These are phyloP conservation scores for Scutellaria minor DNA, from an alignment of 257 asterid species.

Conservation along the genomic window DNA sequence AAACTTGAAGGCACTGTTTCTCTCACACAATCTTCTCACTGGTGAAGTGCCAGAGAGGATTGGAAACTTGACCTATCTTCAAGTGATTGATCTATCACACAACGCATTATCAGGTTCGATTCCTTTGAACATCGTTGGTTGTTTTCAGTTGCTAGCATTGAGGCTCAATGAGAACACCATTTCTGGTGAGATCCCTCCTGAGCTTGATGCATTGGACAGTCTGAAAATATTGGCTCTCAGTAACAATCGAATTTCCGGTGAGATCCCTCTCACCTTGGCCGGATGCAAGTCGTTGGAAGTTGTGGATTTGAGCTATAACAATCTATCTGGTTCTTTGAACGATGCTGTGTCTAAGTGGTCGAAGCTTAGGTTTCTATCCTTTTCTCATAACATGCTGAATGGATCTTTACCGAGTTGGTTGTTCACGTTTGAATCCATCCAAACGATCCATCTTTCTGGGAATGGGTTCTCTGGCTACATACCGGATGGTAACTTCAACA, in stretches of 20 bases:
- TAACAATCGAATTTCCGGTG: conserved; percentile 79
- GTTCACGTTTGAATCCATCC: conserved; percentile 63
- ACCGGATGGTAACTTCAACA: conserved; percentile 67
- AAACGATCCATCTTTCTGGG: conserved; percentile 63
- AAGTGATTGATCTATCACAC: conserved; percentile 84
- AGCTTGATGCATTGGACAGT: conserved; percentile 93
- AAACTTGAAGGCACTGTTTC: conserved; percentile 82
- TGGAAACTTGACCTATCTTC: conserved; percentile 88
- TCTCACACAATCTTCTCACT: conserved; percentile 69
- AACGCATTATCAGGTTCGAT: conserved; percentile 74
- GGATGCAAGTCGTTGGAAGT: conserved; percentile 95
- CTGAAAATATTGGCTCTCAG: conserved; percentile 71
- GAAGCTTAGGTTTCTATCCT: conserved; percentile 74
- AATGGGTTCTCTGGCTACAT: conserved; percentile 75
- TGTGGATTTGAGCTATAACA: conserved; percentile 81
- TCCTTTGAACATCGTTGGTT: conserved; percentile 86
- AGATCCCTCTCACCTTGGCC: conserved; percentile 92
- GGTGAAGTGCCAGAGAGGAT: conserved; percentile 87
- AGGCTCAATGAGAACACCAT: conserved; percentile 75
- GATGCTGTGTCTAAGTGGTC: conserved; percentile 93
- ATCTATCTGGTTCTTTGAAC: conserved; percentile 72
- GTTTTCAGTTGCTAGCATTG: conserved; percentile 83
- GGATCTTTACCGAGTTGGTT: conserved; percentile 85
- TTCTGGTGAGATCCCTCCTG: conserved; percentile 94
- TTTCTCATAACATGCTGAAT: conserved; percentile 68